Evolutionary conservation across 306 rosid genomes (phyloP).

Genomic region (Hippophae gyantsensis): DNA sequence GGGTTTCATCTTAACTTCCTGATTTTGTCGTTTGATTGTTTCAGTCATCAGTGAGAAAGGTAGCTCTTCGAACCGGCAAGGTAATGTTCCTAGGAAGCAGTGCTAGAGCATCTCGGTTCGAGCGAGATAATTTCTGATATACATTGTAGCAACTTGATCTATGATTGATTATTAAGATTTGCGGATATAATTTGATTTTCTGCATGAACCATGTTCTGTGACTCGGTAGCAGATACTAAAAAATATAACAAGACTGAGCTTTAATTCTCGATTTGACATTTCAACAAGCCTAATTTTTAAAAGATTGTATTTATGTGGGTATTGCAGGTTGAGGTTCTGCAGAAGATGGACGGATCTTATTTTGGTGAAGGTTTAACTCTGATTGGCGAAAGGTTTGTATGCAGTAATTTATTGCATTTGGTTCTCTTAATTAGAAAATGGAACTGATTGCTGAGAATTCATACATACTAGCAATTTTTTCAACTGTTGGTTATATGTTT

Average conservation of each 20-base stretch:
- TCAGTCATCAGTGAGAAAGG: slow-evolving; percentile 90
- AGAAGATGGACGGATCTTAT: slow-evolving; percentile 45
- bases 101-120: no score
- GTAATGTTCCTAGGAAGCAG: slow-evolving; percentile 31
- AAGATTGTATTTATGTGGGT: slow-evolving; percentile 3
- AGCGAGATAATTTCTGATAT: no score
- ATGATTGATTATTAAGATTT: no score
- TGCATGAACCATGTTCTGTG: no score
- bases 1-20: slow-evolving; percentile 10
- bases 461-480: not conserved
- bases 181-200: no score
- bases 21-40: slow-evolving; percentile 12
- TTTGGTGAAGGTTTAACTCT: slow-evolving; percentile 95
- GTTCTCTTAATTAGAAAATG: not conserved
- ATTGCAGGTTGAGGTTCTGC: slow-evolving; percentile 54
- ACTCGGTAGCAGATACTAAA: no score
- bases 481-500: not conserved
- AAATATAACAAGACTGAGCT: no score
- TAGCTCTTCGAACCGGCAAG: slow-evolving; percentile 76
- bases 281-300: slow-evolving; percentile 2
- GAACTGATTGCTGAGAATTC: slow-evolving; percentile 1
- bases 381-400: slow-evolving; percentile 50
- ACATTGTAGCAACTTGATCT: no score
- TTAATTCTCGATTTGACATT: slow-evolving; percentile 1
- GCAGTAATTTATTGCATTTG: slow-evolving; percentile 8